A percentile compares a stretch with the other conserved stretches of the same genome.
These are phyloP conservation scores for Parvularia atlantis DNA, from an alignment of 78 protist species.

Conservation along the genomic window DNA sequence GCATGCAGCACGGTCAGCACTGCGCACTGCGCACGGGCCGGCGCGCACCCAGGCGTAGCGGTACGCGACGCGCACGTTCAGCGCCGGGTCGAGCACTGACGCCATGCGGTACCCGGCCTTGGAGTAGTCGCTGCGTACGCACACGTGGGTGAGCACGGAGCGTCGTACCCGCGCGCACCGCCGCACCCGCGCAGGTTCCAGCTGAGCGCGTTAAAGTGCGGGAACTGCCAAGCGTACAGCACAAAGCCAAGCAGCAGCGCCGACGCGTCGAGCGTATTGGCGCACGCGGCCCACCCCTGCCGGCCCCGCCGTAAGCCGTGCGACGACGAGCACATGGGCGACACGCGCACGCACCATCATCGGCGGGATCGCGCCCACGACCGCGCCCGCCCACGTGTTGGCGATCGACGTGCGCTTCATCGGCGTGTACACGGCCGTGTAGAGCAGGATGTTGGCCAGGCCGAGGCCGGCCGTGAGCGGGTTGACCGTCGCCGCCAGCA, in stretches of 20 bases:
- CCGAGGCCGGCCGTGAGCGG: slow-evolving; percentile 64
- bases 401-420: slow-evolving; percentile 44
- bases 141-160: too few species aligned
- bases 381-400: slow-evolving; percentile 87
- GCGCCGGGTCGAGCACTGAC: too few species aligned
- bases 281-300: neutral
- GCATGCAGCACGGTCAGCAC: too few species aligned
- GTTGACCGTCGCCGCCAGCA: slow-evolving; percentile 12
- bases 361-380: slow-evolving; percentile 93
- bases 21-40: too few species aligned
- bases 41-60: too few species aligned
- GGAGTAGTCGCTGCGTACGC: slow-evolving; percentile 22
- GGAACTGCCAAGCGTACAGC: slow-evolving; percentile 83
- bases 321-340: neutral
- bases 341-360: slow-evolving; percentile 68
- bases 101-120: slow-evolving; percentile 48
- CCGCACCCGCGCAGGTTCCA: slow-evolving; percentile 49
- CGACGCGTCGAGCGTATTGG: neutral
- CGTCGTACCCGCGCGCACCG: too few species aligned
- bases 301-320: neutral
- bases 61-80: too few species aligned
- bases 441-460: slow-evolving; percentile 54
- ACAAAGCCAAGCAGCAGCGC: slow-evolving; percentile 31
- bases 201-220: slow-evolving; percentile 81
- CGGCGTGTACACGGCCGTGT: slow-evolving; percentile 76